phyloP scores from a whole-genome alignment of 139 green algal species.

The Yamagishiella unicocca region DNA sequence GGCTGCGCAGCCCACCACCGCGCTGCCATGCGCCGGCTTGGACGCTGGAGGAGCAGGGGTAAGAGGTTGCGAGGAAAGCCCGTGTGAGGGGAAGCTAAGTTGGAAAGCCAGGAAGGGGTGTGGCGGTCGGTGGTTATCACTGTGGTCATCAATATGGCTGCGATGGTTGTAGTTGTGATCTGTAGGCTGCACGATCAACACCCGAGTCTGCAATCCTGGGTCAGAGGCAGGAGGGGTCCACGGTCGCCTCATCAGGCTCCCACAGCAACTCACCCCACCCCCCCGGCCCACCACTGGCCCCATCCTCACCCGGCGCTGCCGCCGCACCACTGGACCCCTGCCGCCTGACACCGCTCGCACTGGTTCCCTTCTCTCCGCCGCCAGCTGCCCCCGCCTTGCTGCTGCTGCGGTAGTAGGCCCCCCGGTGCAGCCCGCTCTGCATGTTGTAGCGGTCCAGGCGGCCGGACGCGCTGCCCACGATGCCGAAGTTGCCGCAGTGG shows the following conservation, averaged over 20 bases:
- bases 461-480: constrained; percentile 86
- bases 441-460: constrained; percentile 97
- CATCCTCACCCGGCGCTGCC: too few species aligned
- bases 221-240: too few species aligned
- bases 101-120: too few species aligned
- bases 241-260: not conserved
- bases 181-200: too few species aligned
- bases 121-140: too few species aligned
- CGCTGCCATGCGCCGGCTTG: constrained; percentile 75
- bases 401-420: constrained; percentile 63
- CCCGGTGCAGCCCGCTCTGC: constrained; percentile 90
- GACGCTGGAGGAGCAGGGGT: not conserved
- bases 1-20: constrained; percentile 73
- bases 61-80: not conserved
- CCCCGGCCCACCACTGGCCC: not conserved
- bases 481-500: constrained; percentile 96
- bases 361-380: not conserved
- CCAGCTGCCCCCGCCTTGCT: not conserved
- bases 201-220: too few species aligned
- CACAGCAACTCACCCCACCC: not conserved
- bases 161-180: too few species aligned
- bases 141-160: too few species aligned
- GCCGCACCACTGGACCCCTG: not conserved
- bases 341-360: not conserved
- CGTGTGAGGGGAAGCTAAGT: too few species aligned